These are phyloP conservation scores for Dimargaris xerosporica DNA, from an alignment of 192 early-diverging fungal species.

Conservation along the genomic window DNA sequence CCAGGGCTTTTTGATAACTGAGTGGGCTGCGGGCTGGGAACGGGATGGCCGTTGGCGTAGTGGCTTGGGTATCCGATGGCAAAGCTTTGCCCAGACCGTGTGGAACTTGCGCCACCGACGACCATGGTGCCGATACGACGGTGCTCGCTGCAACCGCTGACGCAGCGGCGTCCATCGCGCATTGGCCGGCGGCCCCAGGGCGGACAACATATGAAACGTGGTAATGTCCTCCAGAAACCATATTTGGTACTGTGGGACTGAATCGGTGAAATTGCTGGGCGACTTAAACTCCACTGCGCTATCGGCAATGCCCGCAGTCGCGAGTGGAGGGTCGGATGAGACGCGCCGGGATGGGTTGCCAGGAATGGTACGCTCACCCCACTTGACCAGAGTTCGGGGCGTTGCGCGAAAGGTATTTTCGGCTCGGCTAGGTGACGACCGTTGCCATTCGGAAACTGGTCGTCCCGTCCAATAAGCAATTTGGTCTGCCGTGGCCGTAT, in stretches of 20 bases:
- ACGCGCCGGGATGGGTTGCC: too few species aligned
- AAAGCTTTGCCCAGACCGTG: background rate
- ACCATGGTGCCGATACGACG: background rate
- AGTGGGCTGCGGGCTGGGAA: background rate
- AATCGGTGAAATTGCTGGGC: too few species aligned
- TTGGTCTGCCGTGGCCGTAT: too few species aligned
- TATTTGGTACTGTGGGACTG: conserved; percentile 3
- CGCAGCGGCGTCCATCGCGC: background rate
- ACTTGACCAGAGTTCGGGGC: too few species aligned
- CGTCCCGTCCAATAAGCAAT: too few species aligned
- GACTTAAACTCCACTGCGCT: too few species aligned
- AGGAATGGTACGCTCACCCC: too few species aligned
- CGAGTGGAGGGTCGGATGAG: too few species aligned
- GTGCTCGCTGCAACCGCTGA: background rate
- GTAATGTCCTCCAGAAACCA: conserved; percentile 5
- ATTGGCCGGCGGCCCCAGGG: background rate
- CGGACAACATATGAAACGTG: background rate
- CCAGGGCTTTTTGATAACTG: background rate
- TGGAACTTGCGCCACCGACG: background rate
- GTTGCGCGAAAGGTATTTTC: too few species aligned
- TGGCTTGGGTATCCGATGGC: background rate
- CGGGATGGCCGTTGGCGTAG: background rate
- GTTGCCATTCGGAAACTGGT: too few species aligned
- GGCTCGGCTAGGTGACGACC: too few species aligned
- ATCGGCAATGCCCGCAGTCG: too few species aligned